Base-by-base conservation (phyloP, 2,329 filamentous ascomycete genomes). In the Teratosphaeria viscida region DNA sequence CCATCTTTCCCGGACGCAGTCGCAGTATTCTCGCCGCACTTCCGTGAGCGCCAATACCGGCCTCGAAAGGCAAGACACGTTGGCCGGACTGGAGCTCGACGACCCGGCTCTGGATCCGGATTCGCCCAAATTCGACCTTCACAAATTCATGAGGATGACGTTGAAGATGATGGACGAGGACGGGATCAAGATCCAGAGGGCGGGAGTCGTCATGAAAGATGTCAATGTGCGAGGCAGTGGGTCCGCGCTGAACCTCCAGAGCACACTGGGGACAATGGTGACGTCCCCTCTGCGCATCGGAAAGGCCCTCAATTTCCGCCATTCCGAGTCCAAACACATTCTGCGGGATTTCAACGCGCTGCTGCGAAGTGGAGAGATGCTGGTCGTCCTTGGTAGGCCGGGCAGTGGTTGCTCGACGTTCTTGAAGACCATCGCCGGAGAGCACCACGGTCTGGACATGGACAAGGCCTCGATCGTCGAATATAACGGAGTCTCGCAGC, bases 171-270 rank as follows among this genome's bases (percentile, higher is more conserved):
- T 85, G 39, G 77, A 83, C 39, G 78, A 78, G 19, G 81, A 86
- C 60, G 81, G 82, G 0, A 74, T 85, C 54, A 78, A 77, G 60
- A 73, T 75, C 62, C 80, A 76, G 64, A 75, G 76, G 6, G 81
- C 85, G 0, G 85, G 85, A 3, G 77, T 89, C 6, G 80, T 81
- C 0, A 89, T 84, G 74, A 82, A 82, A 61, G 78, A 87, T 57
- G 78, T 90, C 37, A 82, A 81, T 59, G 84, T 90, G 0, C 85
- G 79, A 5, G 87, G 87, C 0, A 85, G 84, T 0, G 87, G 86
- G 0, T 79, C 81, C 2, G 85, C 85, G 0, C 70, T 90, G 27
- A 85, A 89, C 63, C 75, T 89, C 1, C 88, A 91, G 68, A 77
- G 84, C 59, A 89, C 83, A 2, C 84, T 90, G 2, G 79, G 76